Percentiles rank a stretch among this genome's conserved stretches.
Conservation (phyloP, 768 basidiomycete species). For the Naganishia onofrii region DNA sequence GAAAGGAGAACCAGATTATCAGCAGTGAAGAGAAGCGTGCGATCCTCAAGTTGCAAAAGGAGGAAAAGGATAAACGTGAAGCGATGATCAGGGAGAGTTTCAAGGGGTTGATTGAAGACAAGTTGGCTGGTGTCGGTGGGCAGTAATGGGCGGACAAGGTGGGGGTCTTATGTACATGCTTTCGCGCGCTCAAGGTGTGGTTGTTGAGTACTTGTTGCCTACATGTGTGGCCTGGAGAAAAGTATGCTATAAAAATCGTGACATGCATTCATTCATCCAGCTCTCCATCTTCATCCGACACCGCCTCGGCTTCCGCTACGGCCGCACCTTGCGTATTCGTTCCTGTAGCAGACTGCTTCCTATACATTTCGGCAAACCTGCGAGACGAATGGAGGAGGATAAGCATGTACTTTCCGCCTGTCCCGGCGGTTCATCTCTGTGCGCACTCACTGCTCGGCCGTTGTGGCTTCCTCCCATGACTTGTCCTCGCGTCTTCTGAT, state of each 20-base stretch:
- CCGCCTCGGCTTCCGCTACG: conserved; percentile 5
- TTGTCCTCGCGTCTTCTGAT: conserved; percentile 73
- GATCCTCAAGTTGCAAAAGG: conserved; percentile 87
- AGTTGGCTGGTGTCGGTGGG: conserved; percentile 25
- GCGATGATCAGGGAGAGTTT: conserved; percentile 84
- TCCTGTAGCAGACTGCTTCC: conserved; percentile 5
- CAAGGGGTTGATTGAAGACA: conserved; percentile 64
- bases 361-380: conserved; percentile 22
- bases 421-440: too few relatives aligned
- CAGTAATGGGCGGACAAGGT: neutral
- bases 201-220: too few relatives aligned
- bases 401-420: neutral
- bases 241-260: neutral
- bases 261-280: neutral
- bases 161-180: neutral
- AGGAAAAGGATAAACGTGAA: conserved; percentile 89
- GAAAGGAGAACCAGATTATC: conserved; percentile 99
- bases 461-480: conserved; percentile 67
- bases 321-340: neutral
- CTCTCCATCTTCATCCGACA: conserved; percentile 1
- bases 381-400: neutral
- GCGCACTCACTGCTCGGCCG: conserved; percentile 58
- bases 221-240: too few relatives aligned
- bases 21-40: conserved; percentile 97
- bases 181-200: too few relatives aligned